These are phyloP conservation scores for Melanomma pulvis-pyrius DNA, from an alignment of 495 filamentous ascomycete species.

Conservation along the genomic window DNA sequence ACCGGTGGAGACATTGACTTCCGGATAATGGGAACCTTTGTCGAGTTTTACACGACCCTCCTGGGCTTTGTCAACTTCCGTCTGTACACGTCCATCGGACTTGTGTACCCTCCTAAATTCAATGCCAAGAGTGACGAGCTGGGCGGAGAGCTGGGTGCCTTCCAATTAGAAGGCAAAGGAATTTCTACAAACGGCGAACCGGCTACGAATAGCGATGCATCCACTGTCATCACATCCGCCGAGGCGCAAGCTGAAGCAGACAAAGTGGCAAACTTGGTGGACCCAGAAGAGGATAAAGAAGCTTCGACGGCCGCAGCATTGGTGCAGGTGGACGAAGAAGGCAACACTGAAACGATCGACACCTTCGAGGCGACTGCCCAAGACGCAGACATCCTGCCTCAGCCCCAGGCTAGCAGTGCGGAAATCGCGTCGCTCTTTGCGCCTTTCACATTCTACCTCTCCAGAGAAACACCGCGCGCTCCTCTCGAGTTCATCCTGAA, in stretches of 20 bases:
- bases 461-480: slow-evolving; percentile 87
- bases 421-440: slow-evolving; percentile 74
- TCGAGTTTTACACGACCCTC: slow-evolving; percentile 97
- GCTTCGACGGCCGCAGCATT: slow-evolving; percentile 29
- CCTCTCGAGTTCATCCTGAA: slow-evolving; percentile 92
- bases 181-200: slow-evolving; percentile 39
- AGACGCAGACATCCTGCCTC: slow-evolving; percentile 82
- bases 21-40: slow-evolving; percentile 97
- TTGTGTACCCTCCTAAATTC: slow-evolving; percentile 95
- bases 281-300: slow-evolving; percentile 48
- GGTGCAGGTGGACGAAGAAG: slow-evolving; percentile 52
- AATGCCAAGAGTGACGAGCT: slow-evolving; percentile 82
- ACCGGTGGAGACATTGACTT: slow-evolving; percentile 94
- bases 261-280: slow-evolving; percentile 39
- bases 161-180: slow-evolving; percentile 76
- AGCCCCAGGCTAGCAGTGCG: slow-evolving; percentile 64
- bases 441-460: slow-evolving; percentile 87
- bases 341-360: slow-evolving; percentile 72
- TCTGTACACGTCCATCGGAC: slow-evolving; percentile 83
- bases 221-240: slow-evolving; percentile 17
- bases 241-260: slow-evolving; percentile 47
- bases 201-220: slow-evolving; percentile 38
- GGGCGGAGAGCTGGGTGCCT: slow-evolving; percentile 88
- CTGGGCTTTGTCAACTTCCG: slow-evolving; percentile 94
- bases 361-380: slow-evolving; percentile 76